Conservation (phyloP, 306 rosid species). For the Abrus pulchellus region DNA sequence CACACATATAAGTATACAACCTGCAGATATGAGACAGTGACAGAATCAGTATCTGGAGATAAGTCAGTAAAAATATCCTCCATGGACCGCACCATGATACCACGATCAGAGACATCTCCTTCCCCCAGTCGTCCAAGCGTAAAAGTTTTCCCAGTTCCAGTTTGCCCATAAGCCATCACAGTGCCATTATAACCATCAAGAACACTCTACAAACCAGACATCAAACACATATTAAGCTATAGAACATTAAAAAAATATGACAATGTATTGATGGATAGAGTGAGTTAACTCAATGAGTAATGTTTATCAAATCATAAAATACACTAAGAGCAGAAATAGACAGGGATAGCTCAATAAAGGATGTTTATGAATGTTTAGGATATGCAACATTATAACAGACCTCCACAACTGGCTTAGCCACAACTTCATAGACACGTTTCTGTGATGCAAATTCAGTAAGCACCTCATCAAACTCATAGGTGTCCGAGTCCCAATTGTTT, state of each 20-base stretch:
- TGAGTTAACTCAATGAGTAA: constrained; percentile 14
- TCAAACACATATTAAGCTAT: constrained; percentile 35
- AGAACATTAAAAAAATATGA: constrained; percentile 30
- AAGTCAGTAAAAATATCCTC: constrained; percentile 87
- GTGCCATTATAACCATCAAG: constrained; percentile 97
- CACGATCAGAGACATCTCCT: constrained; percentile 84
- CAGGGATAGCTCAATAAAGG: constrained; percentile 28
- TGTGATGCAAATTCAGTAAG: constrained; percentile 93
- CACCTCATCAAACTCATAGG: constrained; percentile 93
- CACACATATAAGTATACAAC: constrained; percentile 52
- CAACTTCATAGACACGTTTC: constrained; percentile 98
- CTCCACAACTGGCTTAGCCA: constrained; percentile 99
- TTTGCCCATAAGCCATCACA: constrained; percentile 99
- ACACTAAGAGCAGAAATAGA: constrained; percentile 38
- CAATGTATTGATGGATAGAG: not conserved
- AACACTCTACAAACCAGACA: constrained; percentile 76
- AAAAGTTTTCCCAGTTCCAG: constrained; percentile 97
- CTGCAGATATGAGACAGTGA: constrained; percentile 89
- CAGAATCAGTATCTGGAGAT: constrained; percentile 75
- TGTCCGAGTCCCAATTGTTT: constrained; percentile 95
- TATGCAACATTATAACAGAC: constrained; percentile 51
- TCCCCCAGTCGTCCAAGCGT: constrained; percentile 94
- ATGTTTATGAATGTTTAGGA: constrained; percentile 32
- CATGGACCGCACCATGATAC: constrained; percentile 98
- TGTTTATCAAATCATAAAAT: constrained; percentile 37